Evolutionary conservation across 1,284 basidiomycete genomes (phyloP).

Genomic region (Mrakiaceae sp.): DNA sequence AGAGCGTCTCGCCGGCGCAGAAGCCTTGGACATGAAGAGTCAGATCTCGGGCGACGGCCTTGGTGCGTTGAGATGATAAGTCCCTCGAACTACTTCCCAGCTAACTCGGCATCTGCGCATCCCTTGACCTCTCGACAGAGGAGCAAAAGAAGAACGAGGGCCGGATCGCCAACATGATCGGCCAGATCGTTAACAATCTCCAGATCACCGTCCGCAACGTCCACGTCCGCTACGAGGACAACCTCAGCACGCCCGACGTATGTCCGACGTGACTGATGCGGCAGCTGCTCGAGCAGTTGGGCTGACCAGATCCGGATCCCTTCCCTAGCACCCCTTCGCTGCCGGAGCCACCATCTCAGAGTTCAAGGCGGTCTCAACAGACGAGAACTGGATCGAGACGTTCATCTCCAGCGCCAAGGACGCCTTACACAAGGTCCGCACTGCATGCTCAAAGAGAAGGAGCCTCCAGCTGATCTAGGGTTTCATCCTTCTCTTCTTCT

Average conservation of each 20-base stretch:
- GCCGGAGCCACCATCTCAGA: conserved; percentile 83
- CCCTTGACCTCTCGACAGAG: conserved; percentile 31
- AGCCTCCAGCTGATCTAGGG: background rate
- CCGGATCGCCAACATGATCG: conserved; percentile 69
- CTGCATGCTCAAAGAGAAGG: background rate
- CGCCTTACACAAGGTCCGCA: conserved; percentile 73
- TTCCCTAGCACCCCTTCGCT: conserved; percentile 75
- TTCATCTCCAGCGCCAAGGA: conserved; percentile 86
- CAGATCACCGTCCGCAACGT: conserved; percentile 94
- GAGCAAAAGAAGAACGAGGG: conserved; percentile 67
- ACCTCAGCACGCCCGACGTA: conserved; percentile 81
- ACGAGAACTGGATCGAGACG: conserved; percentile 82
- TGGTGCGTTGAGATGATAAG: conserved; percentile 19
- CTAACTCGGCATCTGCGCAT: background rate
- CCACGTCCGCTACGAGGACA: conserved; percentile 94
- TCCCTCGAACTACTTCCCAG: too few relatives aligned
- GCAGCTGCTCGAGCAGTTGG: background rate
- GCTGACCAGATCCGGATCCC: background rate
- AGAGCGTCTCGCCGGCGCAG: conserved; percentile 79
- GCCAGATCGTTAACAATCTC: conserved; percentile 91
- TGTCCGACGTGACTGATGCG: conserved; percentile 25
- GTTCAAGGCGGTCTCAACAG: conserved; percentile 88
- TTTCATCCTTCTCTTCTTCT: background rate
- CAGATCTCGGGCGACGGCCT: conserved; percentile 30
- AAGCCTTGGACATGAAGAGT: conserved; percentile 66